Base-by-base conservation (phyloP, 495 filamentous ascomycete species). In the Aspergillus indologenus region DNA sequence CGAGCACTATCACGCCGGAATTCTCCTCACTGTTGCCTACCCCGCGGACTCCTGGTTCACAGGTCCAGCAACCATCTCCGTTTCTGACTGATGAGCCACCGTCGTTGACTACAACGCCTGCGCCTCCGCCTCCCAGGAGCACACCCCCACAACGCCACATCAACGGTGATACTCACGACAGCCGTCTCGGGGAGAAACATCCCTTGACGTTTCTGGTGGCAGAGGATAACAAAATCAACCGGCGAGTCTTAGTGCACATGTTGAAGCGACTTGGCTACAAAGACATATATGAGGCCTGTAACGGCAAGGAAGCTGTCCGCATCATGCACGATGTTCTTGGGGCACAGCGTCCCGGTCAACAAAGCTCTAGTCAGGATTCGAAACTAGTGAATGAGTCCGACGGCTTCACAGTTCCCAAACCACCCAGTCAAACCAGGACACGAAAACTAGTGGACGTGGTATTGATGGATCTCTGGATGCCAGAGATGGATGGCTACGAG, bases 401-500 rank as follows among this genome's bases (percentile, higher is more conserved):
- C 19, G 46, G 60, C 21, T 53, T 59, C 19, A 45, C 61, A 21
- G 34, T 61, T 2, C 60, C 61, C 46, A 57, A 67, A 34, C 53
- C 54, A 56, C 63, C 48, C 5, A 55, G 29, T 18, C 58, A 53
- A n/a, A 44, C 29, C 46, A 60, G 66, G 46, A 72, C 65, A 55
- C 49, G 72, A 24, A 79, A 75, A 54, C 63, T 74, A 5, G 83
- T 91, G 58, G 83, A 91, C 66, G 78, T 88, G 0, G 78, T 92
- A 20, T 69, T 91, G 24, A 92, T 92, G 90, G 89, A 92, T 69
- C 79, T 92, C 6, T 92, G 89, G 89, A 92, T 92, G 89, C 90
- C 89, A 2, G 78, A 84, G 57, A 89, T 91, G 84, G 89, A 92
- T 64, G 90, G 90, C 2, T 91, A 90, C 56, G 85, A 91, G 67